A percentile compares a stretch with the other conserved stretches of the same genome.
phyloP scores from a whole-genome alignment of 495 filamentous ascomycete species.

The Aspergillus saccharolyticus region DNA sequence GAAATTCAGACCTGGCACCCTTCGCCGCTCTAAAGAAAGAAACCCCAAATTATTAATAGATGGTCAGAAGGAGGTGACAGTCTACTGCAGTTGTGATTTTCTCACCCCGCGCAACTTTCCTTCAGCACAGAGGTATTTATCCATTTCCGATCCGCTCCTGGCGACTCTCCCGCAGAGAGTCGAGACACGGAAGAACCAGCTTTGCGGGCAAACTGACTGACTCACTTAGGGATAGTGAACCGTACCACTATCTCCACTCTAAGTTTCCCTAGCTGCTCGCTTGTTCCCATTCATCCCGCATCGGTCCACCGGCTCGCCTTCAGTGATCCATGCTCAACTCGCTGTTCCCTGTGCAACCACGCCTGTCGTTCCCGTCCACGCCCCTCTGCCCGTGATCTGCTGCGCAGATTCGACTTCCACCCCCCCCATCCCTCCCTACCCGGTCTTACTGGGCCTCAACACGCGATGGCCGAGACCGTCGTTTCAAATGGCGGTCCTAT shows the following conservation, averaged over 20 bases:
- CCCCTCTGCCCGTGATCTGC: constrained; percentile 25
- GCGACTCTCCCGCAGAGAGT: constrained; percentile 3
- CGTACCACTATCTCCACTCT: constrained; percentile 22
- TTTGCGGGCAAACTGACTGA: constrained; percentile 8
- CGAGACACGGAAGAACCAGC: constrained; percentile 10
- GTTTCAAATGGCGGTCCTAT: constrained; percentile 52
- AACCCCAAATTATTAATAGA: constrained; percentile 7
- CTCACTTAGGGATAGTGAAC: constrained; percentile 16
- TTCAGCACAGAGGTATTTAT: constrained; percentile 8
- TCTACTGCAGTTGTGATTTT: background rate
- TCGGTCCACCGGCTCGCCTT: constrained; percentile 57
- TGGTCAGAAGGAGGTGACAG: background rate
- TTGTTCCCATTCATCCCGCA: constrained; percentile 77
- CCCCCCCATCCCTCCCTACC: background rate
- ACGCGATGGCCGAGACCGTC: constrained; percentile 36
- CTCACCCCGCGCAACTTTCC: background rate
- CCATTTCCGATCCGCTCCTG: background rate
- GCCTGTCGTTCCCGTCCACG: constrained; percentile 23
- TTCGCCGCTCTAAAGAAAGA: background rate
- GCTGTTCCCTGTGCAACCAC: constrained; percentile 24
- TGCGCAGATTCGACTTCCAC: constrained; percentile 34
- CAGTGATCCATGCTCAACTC: constrained; percentile 35
- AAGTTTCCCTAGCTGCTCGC: constrained; percentile 24
- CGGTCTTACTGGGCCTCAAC: constrained; percentile 23
- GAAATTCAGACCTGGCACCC: constrained; percentile 9